Evolutionary conservation across 495 filamentous ascomycete species (phyloP), one percentile per base, ranked within the genome.

Genomic region (Echria macrotheca): DNA sequence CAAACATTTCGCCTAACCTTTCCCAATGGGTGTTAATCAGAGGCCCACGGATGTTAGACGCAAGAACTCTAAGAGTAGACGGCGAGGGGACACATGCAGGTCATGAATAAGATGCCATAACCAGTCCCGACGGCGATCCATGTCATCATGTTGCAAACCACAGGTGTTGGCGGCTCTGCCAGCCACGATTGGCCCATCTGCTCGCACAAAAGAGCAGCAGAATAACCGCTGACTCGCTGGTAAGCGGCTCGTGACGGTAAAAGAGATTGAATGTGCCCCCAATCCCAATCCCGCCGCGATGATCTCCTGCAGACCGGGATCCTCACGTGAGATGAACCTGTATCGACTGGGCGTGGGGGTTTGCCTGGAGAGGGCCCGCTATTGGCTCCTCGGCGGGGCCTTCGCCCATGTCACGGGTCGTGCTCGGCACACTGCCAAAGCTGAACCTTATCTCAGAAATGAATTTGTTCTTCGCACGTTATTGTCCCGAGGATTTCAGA

Each of bases 241-340:
- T n/a, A n/a, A n/a, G 25, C 46, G 35, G 33, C 15, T 33, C 35
- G 46, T 39, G n/a, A 29, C 28, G 46, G 46, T 25, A 39, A 40
- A 44, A 14, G 25, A 31, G 12, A 22, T 44, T 14, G 15, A 44
- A 44, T 8, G 17, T 24, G 11, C 38, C 1, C 22, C 2, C 5
- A 41, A 7, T 12, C 12, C 9, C 38, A 41, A 9, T 22, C 36
- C 45, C n/a, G 22, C 28, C 5, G 6, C n/a, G 11, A 22, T 14
- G 26, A 33, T 39, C 26, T 14, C 47, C 47, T 50, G 47, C 47
- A 50, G 47, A 12, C 24, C 12, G 33, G 28, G 37, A 41, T 42
- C 35, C 38, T 50, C 47, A 50, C 47, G 47, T 50, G 47, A 50
- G 38, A 19, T 24, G 44, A 47, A 35, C 31, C 44, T 17, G 31